Conservation (phyloP, 2,329 filamentous ascomycete genomes). For the Neofusicoccum sp. region DNA sequence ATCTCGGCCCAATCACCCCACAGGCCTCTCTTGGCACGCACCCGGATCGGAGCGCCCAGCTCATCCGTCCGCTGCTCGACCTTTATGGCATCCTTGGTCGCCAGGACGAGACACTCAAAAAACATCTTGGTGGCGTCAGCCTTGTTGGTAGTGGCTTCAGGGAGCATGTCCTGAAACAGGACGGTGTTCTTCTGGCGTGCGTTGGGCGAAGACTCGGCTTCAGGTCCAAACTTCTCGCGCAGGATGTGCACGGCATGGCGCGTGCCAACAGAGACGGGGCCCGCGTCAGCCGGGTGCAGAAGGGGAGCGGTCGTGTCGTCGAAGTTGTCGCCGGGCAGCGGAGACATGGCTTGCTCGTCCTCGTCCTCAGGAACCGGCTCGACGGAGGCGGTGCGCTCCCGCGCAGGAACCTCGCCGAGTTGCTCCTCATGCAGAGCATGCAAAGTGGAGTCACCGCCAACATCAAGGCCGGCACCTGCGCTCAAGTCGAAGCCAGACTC, state of each 20-base stretch:
- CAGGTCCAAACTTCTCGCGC: slow-evolving; percentile 78
- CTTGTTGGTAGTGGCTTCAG: slow-evolving; percentile 75
- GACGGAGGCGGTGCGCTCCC: slow-evolving; percentile 12
- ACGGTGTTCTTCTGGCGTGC: slow-evolving; percentile 74
- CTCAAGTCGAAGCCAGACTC: slow-evolving; percentile 42
- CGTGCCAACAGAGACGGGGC: slow-evolving; percentile 84
- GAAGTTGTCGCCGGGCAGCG: slow-evolving; percentile 58
- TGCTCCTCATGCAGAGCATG: slow-evolving; percentile 22
- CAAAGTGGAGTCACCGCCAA: slow-evolving; percentile 33
- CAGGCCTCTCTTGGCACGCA: slow-evolving; percentile 88
- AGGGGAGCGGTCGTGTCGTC: slow-evolving; percentile 76
- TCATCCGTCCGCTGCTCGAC: slow-evolving; percentile 76
- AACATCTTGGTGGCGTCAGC: slow-evolving; percentile 99
- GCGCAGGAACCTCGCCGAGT: neutral
- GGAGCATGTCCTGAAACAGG: slow-evolving; percentile 87
- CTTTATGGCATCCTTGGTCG: slow-evolving; percentile 97
- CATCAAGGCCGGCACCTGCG: slow-evolving; percentile 41
- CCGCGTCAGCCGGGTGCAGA: slow-evolving; percentile 78
- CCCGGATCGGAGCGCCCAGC: slow-evolving; percentile 76
- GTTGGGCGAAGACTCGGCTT: slow-evolving; percentile 64
- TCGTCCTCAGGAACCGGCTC: slow-evolving; percentile 21
- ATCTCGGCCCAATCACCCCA: slow-evolving; percentile 96
- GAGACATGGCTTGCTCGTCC: slow-evolving; percentile 38
- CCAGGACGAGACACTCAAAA: slow-evolving; percentile 92
- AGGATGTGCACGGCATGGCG: slow-evolving; percentile 95